These are phyloP conservation scores for Arthrinium puccinioides DNA, from an alignment of 2,329 filamentous ascomycete species.

Conservation along the genomic window DNA sequence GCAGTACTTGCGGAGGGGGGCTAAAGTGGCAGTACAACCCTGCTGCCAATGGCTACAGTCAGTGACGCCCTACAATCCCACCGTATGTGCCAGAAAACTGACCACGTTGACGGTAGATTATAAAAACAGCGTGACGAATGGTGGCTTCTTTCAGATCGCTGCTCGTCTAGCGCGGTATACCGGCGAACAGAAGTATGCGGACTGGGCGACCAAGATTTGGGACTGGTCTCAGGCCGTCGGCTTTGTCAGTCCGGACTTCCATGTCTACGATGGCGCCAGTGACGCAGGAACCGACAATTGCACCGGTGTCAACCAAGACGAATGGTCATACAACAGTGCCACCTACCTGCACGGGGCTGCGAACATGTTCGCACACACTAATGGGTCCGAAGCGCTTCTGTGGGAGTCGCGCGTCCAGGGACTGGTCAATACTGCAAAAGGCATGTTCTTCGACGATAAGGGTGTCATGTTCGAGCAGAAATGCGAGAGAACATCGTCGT, in stretches of 20 bases:
- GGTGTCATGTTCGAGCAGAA: slow-evolving; percentile 27
- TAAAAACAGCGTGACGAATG: slow-evolving; percentile 34
- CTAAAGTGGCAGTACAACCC: slow-evolving; percentile 54
- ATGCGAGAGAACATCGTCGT: slow-evolving; percentile 30
- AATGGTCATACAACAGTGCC: slow-evolving; percentile 39
- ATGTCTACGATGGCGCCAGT: slow-evolving; percentile 30
- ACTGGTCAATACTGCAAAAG: slow-evolving; percentile 22
- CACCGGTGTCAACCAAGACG: slow-evolving; percentile 16
- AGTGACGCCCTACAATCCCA: no score
- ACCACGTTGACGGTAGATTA: slow-evolving; percentile 35
- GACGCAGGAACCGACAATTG: slow-evolving; percentile 23
- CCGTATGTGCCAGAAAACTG: no score
- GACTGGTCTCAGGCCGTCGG: slow-evolving; percentile 32
- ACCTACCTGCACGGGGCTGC: slow-evolving; percentile 30
- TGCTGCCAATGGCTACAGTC: slow-evolving; percentile 45
- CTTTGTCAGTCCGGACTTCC: slow-evolving; percentile 27
- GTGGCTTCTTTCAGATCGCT: slow-evolving; percentile 27
- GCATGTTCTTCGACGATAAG: slow-evolving; percentile 19
- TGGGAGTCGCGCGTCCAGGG: slow-evolving; percentile 25
- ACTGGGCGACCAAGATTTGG: slow-evolving; percentile 50
- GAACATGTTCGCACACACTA: slow-evolving; percentile 33
- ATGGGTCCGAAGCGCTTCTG: slow-evolving; percentile 14
- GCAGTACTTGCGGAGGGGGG: slow-evolving; percentile 42
- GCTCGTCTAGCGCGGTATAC: slow-evolving; percentile 51
- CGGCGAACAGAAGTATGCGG: slow-evolving; percentile 46